Evolutionary conservation across 148 eudicot species (phyloP), one percentile per base, ranked within the genome.

Genomic region (Vaccinium vitisidaea): DNA sequence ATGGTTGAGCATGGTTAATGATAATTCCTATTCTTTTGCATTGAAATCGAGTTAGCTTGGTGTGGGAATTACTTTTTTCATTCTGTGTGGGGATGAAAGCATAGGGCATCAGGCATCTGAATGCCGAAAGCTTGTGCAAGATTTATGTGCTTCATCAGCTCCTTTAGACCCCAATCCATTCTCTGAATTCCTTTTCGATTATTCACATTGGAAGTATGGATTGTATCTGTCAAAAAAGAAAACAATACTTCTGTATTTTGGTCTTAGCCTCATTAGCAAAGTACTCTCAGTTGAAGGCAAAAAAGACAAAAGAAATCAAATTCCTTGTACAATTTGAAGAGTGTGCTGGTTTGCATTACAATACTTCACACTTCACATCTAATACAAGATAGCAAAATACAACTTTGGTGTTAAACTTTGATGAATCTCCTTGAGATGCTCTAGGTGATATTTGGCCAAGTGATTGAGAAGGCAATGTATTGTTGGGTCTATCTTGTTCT

Each of bases 81-180:
- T 76, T 49, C 27, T 77, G 55, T 9, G 27, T 50, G 63, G n/a
- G 53, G 81, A 78, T 78, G 58, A 77, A 50, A 75, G 74, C 74
- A 27, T 13, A 27, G 74, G 19, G 19, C 74, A 69, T 69, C 18
- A 43, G 46, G 46, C 46, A 43, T 43, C 46, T 43, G 25, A 8
- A 65, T 23, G 23, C 30, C 14, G 0, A 6, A 6, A 8, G 73
- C 27, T 67, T 67, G 12, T 32, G 13, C 11, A 27, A 27, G 43
- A 12, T 30, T 30, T 13, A 30, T 4, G 7, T 69, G 43, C 74
- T 69, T 27, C 2, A 5, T 2, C 74, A 69, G 30, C 36, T 69
- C 39, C 74, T 69, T 27, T 2, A 4, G 39, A 69, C 74, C 27
- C 39, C 74, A 69, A 69, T 69, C 30, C 18, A 69, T 69, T 39